Base-by-base conservation (phyloP, 164 flowering plant genomes). In the Umbellularia californica region DNA sequence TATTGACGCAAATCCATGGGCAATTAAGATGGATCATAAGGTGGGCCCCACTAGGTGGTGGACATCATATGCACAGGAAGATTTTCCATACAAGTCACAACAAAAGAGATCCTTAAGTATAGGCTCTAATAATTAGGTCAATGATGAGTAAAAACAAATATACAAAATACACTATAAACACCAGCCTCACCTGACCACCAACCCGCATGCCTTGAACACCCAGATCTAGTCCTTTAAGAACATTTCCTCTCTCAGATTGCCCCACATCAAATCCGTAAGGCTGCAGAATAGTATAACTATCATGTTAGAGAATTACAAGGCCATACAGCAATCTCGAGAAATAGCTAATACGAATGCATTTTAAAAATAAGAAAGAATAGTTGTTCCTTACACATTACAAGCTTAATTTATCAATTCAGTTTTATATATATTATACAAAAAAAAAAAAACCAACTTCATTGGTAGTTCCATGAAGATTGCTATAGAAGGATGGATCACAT, bases 261-360 rank as follows among this genome's bases (percentile, higher is more conserved):
- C 99, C 99, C 70, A 95, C 95, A 79, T 93, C 97, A 84, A 95
- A 95, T 75, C 99, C 99, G 76, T 95, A 95, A 66, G 99, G 99
- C 99, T 95, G 89, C 85, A 88, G 65, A 50, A 55, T 55, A 72
- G 24, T 28, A 22, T 3, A 77, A 79, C 23, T 24, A 67, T 78
- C 70, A 75, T 25, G 52, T 33, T 23, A 58, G 47, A 69, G 50
- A 28, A 47, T 6, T 11, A n/a, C 22, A 47, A 50, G 55, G 7
- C 64, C 64, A 19, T 60, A 23, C 20, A 17, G 64, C 7, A 60
- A 19, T n/a, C 23, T 23, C 5, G 64, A 60, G n/a, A 60, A 20
- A 60, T 19, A 60, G 22, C 23, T 19, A 60, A 19, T 60, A 60
- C 1, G 10, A 9, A 19, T 60, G 7, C 23, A 60, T 6, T 19